Evolutionary conservation across 371 early-diverging fungal genomes (phyloP).

Genomic region (Syncephalastrum contaminatum): DNA sequence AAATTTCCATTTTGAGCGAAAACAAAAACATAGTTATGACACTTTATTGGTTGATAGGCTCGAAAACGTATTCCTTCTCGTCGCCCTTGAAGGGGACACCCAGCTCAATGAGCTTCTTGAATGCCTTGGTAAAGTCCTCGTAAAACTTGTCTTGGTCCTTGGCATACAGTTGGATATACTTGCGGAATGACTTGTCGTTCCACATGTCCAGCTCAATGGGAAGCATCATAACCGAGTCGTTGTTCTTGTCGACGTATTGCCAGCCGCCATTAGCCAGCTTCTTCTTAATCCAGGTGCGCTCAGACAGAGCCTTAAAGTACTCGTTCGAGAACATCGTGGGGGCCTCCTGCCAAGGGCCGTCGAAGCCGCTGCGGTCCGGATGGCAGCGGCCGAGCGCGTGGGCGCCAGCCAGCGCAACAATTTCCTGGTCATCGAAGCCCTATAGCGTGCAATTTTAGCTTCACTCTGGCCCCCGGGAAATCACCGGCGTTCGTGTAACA

Average conservation of each 20-base stretch:
- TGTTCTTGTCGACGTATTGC: constrained; percentile 83
- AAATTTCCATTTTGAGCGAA: too few species aligned
- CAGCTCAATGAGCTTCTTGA: constrained; percentile 83
- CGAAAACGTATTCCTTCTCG: constrained; percentile 58
- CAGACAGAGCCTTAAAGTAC: constrained; percentile 77
- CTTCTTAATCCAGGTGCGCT: constrained; percentile 82
- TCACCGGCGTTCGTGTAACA: constrained; percentile 6
- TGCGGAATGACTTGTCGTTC: constrained; percentile 70
- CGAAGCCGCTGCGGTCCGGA: constrained; percentile 83
- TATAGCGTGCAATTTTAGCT: constrained; percentile 5
- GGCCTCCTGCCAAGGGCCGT: constrained; percentile 88
- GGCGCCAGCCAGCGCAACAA: constrained; percentile 90
- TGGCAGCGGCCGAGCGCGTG: constrained; percentile 97
- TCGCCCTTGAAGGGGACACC: constrained; percentile 74
- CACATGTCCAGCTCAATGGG: constrained; percentile 45
- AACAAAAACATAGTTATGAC: too few species aligned
- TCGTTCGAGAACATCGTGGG: constrained; percentile 89
- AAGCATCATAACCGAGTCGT: constrained; percentile 53
- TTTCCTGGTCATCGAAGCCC: constrained; percentile 95
- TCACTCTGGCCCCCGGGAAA: constrained; percentile 1
- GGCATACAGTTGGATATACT: constrained; percentile 81
- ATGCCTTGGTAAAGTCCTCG: constrained; percentile 83
- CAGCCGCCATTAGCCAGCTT: constrained; percentile 76
- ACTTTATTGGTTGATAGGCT: constrained; percentile 42
- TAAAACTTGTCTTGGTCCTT: constrained; percentile 79